phyloP scores from a whole-genome alignment of 352 stramenopile genomes.

The Pythium phragmiticola region DNA sequence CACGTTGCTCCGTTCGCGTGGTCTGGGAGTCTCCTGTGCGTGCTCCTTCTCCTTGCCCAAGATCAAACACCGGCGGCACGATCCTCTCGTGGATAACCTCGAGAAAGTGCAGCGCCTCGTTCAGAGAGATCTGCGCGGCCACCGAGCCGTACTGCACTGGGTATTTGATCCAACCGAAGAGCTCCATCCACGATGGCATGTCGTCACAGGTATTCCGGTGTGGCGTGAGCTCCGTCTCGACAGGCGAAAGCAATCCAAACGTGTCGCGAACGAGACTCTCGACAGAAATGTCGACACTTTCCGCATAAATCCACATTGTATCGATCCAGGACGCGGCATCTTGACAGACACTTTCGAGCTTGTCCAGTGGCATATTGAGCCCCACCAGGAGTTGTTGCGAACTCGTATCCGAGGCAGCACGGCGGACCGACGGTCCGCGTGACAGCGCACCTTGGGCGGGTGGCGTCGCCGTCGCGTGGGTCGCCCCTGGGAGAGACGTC shows the following conservation, averaged over 20 bases:
- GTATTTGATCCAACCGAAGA: conserved; percentile 23
- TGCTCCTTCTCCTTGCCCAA: neutral
- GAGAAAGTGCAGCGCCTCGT: conserved; percentile 18
- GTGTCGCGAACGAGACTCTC: conserved; percentile 19
- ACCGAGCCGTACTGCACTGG: conserved; percentile 10
- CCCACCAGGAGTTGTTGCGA: conserved; percentile 24
- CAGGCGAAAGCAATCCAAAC: conserved; percentile 17
- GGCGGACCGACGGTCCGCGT: conserved; percentile 9
- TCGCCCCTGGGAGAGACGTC: neutral
- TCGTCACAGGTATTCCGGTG: neutral
- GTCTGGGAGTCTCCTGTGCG: neutral
- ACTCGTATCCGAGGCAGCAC: conserved; percentile 3
- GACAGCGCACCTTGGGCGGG: conserved; percentile 3
- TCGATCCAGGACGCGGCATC: conserved; percentile 36
- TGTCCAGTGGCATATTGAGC: conserved; percentile 23
- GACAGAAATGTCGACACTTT: conserved; percentile 3
- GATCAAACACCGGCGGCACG: conserved; percentile 9
- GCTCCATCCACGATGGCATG: conserved; percentile 4
- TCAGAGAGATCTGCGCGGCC: conserved; percentile 16
- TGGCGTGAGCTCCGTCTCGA: neutral
- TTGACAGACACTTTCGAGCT: conserved; percentile 13
- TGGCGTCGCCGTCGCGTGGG: neutral
- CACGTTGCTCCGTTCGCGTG: neutral
- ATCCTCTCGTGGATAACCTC: conserved; percentile 5
- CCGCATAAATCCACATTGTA: conserved; percentile 33